These are phyloP conservation scores for Skeletonema potamos DNA, from an alignment of 108 stramenopile genomes.

Conservation along the genomic window DNA sequence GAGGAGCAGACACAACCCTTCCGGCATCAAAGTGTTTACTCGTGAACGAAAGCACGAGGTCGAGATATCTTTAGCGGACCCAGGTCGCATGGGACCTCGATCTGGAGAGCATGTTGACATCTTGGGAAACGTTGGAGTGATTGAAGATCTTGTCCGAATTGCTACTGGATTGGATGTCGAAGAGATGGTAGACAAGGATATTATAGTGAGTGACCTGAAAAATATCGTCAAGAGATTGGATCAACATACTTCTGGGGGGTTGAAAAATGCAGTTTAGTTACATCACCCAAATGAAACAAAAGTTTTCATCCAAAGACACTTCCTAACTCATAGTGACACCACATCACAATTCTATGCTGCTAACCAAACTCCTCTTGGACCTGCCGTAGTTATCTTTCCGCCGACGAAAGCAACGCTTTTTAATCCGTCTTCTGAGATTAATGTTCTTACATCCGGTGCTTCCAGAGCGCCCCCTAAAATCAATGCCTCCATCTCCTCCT, in stretches of 20 bases:
- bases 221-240: constrained; percentile 39
- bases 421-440: constrained; percentile 6
- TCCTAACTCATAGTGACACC: not conserved
- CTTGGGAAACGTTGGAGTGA: constrained; percentile 79
- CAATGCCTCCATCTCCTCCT: constrained; percentile 92
- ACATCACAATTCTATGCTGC: constrained; percentile 3
- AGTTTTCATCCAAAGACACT: too few relatives aligned
- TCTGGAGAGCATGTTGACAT: constrained; percentile 89
- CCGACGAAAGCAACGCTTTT: constrained; percentile 22
- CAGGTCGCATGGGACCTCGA: constrained; percentile 73
- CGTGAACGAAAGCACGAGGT: constrained; percentile 68
- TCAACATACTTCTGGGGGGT: constrained; percentile 26
- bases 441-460: constrained; percentile 32
- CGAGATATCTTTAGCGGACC: constrained; percentile 62
- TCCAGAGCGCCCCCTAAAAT: constrained; percentile 82
- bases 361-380: constrained; percentile 43
- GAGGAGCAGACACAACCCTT: constrained; percentile 69
- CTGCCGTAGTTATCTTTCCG: constrained; percentile 33
- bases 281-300: too few relatives aligned
- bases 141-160: constrained; percentile 72
- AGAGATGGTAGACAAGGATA: constrained; percentile 35
- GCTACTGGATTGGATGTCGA: constrained; percentile 66
- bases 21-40: constrained; percentile 56
- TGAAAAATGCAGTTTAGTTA: constrained; percentile 11
- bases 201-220: constrained; percentile 50